These are phyloP conservation scores for Candida boleticola DNA, from an alignment of 805 yeast species.

Conservation along the genomic window DNA sequence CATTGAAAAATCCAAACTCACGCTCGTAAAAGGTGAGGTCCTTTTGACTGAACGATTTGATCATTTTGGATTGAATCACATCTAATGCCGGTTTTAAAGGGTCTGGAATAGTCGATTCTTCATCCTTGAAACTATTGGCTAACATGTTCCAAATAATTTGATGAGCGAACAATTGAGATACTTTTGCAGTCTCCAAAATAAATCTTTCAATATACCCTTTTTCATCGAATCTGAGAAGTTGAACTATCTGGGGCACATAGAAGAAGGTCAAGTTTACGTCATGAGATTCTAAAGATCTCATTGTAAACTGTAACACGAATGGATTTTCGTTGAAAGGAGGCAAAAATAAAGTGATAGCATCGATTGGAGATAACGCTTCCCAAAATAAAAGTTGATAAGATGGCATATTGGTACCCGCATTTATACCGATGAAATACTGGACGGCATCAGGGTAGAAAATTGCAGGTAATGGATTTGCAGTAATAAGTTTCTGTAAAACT, in stretches of 20 bases:
- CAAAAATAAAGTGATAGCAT: conserved; percentile 77
- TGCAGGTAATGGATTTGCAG: conserved; percentile 57
- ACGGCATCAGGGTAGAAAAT: conserved; percentile 58
- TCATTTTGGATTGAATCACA: conserved; percentile 63
- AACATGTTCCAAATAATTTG: conserved; percentile 98
- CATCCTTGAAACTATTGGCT: conserved; percentile 90
- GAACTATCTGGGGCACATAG: conserved; percentile 98
- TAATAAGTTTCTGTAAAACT: conserved; percentile 44
- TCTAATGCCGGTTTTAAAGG: conserved; percentile 81
- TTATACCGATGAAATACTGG: conserved; percentile 46
- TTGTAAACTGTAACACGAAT: conserved; percentile 75
- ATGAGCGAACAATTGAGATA: conserved; percentile 89
- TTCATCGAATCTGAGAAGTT: conserved; percentile 77
- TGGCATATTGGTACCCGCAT: conserved; percentile 37
- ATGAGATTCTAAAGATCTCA: conserved; percentile 84
- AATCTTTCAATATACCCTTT: conserved; percentile 85
- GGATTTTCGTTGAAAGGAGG: conserved; percentile 71
- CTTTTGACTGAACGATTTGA: conserved; percentile 52
- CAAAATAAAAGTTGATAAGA: conserved; percentile 55
- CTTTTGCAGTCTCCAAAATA: conserved; percentile 88
- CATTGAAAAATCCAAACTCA: conserved; percentile 87
- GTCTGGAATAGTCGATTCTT: conserved; percentile 79
- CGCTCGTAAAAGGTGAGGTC: conserved; percentile 70
- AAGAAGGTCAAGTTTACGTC: conserved; percentile 88
- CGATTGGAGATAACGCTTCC: conserved; percentile 77